Percentiles rank a stretch among this genome's conserved stretches.
Evolutionary conservation across 352 stramenopile species (phyloP).

Genomic region (Sclerospora graminicola): DNA sequence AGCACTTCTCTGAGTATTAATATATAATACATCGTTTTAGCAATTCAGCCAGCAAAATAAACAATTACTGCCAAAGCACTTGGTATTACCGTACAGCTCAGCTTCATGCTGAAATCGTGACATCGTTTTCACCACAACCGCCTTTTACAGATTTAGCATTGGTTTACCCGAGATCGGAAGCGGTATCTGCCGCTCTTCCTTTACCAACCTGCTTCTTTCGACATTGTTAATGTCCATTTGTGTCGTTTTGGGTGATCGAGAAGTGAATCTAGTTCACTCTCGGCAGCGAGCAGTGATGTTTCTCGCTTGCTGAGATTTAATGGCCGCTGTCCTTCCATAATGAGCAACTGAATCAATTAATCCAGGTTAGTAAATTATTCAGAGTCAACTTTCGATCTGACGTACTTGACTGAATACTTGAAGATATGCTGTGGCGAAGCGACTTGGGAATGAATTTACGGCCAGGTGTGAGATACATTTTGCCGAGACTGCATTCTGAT

Average conservation of each 20-base stretch:
- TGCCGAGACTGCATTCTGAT: too few species aligned
- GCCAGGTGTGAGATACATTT: too few species aligned
- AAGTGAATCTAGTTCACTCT: slow-evolving; percentile 50
- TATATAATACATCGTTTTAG: slow-evolving; percentile 7
- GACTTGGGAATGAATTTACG: too few species aligned
- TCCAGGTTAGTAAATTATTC: slow-evolving; percentile 4
- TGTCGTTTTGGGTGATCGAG: slow-evolving; percentile 66
- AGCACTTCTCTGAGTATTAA: slow-evolving; percentile 55
- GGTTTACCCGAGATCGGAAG: slow-evolving; percentile 35
- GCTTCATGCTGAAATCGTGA: slow-evolving; percentile 82
- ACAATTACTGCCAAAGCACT: slow-evolving; percentile 24
- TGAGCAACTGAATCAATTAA: slow-evolving; percentile 45
- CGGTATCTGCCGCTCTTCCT: slow-evolving; percentile 24
- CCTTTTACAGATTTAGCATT: slow-evolving; percentile 60
- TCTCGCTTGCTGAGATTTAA: slow-evolving; percentile 41
- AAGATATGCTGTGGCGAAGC: too few species aligned
- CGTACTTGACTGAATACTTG: too few species aligned
- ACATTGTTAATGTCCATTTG: slow-evolving; percentile 68
- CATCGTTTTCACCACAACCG: slow-evolving; percentile 83
- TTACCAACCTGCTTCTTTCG: slow-evolving; percentile 64
- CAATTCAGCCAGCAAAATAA: not conserved
- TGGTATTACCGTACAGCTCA: slow-evolving; percentile 68
- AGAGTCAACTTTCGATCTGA: too few species aligned
- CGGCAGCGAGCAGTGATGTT: slow-evolving; percentile 43
- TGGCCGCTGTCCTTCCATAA: slow-evolving; percentile 73